Evolutionary conservation across 2,329 filamentous ascomycete genomes (phyloP), one percentile per base, ranked within the genome.

Genomic region (Xylaria sp.): DNA sequence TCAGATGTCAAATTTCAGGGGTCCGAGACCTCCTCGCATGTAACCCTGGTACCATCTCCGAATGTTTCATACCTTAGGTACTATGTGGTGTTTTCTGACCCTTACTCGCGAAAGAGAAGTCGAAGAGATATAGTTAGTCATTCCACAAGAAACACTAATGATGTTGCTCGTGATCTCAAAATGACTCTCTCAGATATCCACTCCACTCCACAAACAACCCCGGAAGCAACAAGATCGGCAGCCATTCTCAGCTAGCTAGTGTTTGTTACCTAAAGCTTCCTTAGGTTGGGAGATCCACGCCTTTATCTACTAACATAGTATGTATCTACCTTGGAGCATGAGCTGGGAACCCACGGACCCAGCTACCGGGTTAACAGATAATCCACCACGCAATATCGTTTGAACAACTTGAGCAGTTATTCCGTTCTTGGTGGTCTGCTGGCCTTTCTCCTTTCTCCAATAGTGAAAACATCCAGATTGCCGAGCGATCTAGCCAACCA

Each of bases 341-440:
- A n/a, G n/a, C n/a, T n/a, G n/a, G n/a, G n/a, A n/a, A n/a, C n/a
- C n/a, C n/a, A n/a, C n/a, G n/a, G n/a, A n/a, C n/a, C 63, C 56
- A 67, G 63, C 30, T 65, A 53, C 64, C 57, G 60, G 60, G 60
- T 58, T 60, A 67, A 67, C 32, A 43, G 23, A 57, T 67, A 61
- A 61, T 66, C 63, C 56, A 60, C 43, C 32, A 7, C 45, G 15
- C 36, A 36, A 25, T 56, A 3, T 50, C n/a, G 34, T 61, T 52
- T 43, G 30, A 36, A 8, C 32, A 34, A 15, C 15, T 36, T 23
- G 13, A 20, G 23, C 39, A 23, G 20, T 23, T 45, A 0, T 12
- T 53, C 34, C 23, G 20, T 46, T 50, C 41, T 43, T 20, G n/a
- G 59, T 39, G 58, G 23, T 8, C 34, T 18, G 10, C 39, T 46